Conservation (phyloP, 768 basidiomycete genomes). For the Boletus reticulatus region DNA sequence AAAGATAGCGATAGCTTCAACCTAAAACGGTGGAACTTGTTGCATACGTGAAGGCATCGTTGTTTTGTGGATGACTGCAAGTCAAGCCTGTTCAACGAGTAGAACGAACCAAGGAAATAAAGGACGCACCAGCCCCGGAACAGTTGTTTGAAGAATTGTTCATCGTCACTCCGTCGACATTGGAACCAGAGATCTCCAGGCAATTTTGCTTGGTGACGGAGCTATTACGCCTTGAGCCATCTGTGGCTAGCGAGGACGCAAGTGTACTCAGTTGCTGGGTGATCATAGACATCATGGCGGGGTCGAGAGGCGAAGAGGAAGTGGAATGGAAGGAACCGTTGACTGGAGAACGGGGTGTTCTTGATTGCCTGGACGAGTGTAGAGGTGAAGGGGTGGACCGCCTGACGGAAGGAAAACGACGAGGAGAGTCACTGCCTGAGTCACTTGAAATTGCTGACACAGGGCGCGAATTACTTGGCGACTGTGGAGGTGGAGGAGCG, state of each 20-base stretch:
- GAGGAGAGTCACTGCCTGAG: too few relatives aligned
- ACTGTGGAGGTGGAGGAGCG: too few relatives aligned
- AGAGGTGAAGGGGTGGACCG: constrained; percentile 6
- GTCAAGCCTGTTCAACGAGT: not conserved
- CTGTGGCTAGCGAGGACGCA: not conserved
- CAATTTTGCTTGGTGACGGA: constrained; percentile 1
- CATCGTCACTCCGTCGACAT: constrained; percentile 4
- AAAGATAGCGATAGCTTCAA: too few relatives aligned
- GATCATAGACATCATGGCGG: not conserved
- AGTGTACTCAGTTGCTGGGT: not conserved
- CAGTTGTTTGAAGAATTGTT: constrained; percentile 3
- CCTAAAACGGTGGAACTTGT: not conserved
- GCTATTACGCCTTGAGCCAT: not conserved
- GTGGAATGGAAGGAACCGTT: not conserved
- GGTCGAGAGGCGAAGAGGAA: not conserved
- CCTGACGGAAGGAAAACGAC: not conserved
- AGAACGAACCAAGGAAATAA: not conserved
- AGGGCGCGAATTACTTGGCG: too few relatives aligned
- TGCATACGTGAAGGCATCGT: not conserved
- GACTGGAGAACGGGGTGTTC: not conserved
- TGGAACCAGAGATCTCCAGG: not conserved
- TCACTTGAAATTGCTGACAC: too few relatives aligned
- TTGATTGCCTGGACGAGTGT: not conserved
- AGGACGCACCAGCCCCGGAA: constrained; percentile 13
- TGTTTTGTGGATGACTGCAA: constrained; percentile 12